A percentile compares a stretch with the other conserved stretches of the same genome.
Evolutionary conservation across 164 flowering plant species (phyloP).

Genomic region (Berberis vulgaris): DNA sequence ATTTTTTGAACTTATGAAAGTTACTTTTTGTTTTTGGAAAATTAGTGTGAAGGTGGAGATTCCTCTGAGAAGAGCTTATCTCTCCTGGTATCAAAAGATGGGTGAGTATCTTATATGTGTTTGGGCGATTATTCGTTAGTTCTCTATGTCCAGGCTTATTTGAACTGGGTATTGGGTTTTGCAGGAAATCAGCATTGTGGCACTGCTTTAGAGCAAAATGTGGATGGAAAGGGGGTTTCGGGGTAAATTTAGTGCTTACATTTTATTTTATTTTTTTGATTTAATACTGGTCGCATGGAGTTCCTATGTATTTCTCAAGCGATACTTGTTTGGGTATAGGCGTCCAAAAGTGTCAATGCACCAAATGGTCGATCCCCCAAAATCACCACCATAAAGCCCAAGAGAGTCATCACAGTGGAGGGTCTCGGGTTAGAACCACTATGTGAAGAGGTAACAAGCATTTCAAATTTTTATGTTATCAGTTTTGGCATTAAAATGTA

Average conservation of each 20-base stretch:
- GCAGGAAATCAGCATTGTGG: constrained; percentile 48
- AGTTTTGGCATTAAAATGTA: background rate
- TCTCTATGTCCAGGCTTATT: background rate
- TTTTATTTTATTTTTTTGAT: background rate
- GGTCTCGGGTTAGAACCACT: constrained; percentile 46
- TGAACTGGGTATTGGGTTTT: constrained; percentile 2
- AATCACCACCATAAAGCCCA: constrained; percentile 14
- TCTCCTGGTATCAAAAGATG: constrained; percentile 34
- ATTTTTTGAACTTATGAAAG: no score
- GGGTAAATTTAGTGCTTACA: constrained; percentile 20
- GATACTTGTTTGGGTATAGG: constrained; percentile 29
- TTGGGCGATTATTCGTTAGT: background rate
- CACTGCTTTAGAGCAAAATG: constrained; percentile 59
- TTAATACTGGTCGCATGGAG: background rate
- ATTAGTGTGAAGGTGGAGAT: constrained; percentile 68
- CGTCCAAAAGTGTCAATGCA: constrained; percentile 25
- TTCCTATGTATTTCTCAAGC: background rate
- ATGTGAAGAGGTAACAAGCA: constrained; percentile 35
- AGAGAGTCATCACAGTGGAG: constrained; percentile 38
- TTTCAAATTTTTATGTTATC: background rate
- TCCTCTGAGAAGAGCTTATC: constrained; percentile 54
- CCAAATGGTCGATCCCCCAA: constrained; percentile 15
- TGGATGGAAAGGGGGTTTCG: constrained; percentile 55
- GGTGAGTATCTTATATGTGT: constrained; percentile 27
- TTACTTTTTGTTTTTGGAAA: background rate